These are phyloP conservation scores for Calonectria hawksworthii DNA, from an alignment of 2,329 filamentous ascomycete genomes.

Conservation along the genomic window DNA sequence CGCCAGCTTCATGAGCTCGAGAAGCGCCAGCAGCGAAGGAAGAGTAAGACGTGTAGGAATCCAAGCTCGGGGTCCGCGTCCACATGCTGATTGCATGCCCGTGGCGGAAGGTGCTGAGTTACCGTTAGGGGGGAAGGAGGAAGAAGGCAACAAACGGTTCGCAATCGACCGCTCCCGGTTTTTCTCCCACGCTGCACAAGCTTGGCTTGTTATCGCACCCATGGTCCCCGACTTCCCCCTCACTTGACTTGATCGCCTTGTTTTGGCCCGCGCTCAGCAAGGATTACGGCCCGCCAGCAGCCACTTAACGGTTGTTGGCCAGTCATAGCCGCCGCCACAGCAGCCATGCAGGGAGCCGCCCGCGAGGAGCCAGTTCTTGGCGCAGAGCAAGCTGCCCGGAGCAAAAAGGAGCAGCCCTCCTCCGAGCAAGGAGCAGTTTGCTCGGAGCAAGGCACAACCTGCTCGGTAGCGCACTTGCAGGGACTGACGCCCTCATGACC, in stretches of 20 bases:
- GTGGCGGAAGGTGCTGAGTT: neutral
- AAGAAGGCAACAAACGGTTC: neutral
- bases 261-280: neutral
- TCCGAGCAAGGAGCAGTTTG: neutral
- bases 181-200: no score
- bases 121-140: neutral
- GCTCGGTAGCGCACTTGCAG: neutral
- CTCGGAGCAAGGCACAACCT: neutral
- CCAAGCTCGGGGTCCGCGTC: neutral
- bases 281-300: neutral
- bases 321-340: neutral
- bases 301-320: neutral
- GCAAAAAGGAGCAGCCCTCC: neutral
- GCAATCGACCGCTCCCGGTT: neutral
- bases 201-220: neutral
- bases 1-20: neutral
- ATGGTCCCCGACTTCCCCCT: neutral
- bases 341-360: neutral
- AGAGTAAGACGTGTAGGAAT: neutral
- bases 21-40: conserved; percentile 4
- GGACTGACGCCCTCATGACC: no score
- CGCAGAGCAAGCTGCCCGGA: neutral
- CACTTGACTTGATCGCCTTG: neutral
- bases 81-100: conserved; percentile 1
- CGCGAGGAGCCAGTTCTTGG: neutral